Evolutionary conservation across 257 asterid genomes (phyloP).

Genomic region (Phtheirospermum japonicum): DNA sequence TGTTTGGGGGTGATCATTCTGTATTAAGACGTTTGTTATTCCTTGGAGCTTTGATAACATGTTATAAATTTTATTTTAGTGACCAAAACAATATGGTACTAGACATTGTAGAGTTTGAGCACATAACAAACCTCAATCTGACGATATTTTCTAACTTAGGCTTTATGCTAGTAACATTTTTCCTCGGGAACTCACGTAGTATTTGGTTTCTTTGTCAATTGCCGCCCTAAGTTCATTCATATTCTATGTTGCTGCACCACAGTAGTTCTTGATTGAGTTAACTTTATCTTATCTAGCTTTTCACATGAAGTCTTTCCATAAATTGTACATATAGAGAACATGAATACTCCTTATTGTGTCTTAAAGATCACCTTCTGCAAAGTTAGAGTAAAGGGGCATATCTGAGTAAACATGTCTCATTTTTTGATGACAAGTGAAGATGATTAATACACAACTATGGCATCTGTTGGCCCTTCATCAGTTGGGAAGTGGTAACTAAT

Average conservation of each 20-base stretch:
- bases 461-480: constrained; percentile 1
- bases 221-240: constrained; percentile 5
- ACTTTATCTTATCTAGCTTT: not conserved
- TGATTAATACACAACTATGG: constrained; percentile 1
- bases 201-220: not conserved
- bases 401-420: not conserved
- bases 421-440: constrained; percentile 1
- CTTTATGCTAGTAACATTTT: not conserved
- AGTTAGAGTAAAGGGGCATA: not conserved
- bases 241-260: not conserved
- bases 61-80: not conserved
- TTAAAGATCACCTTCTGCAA: constrained; percentile 8
- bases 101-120: not conserved
- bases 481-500: not conserved
- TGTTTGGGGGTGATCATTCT: constrained; percentile 1
- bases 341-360: constrained; percentile 6
- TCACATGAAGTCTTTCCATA: constrained; percentile 1
- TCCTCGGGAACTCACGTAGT: not conserved
- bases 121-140: not conserved
- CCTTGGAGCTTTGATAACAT: not conserved
- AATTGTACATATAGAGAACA: constrained; percentile 14
- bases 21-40: constrained; percentile 1
- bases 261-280: not conserved
- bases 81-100: not conserved
- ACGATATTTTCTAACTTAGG: not conserved